Evolutionary conservation across 345 rosid species (phyloP).

Genomic region (Leavenworthia alabamica): DNA sequence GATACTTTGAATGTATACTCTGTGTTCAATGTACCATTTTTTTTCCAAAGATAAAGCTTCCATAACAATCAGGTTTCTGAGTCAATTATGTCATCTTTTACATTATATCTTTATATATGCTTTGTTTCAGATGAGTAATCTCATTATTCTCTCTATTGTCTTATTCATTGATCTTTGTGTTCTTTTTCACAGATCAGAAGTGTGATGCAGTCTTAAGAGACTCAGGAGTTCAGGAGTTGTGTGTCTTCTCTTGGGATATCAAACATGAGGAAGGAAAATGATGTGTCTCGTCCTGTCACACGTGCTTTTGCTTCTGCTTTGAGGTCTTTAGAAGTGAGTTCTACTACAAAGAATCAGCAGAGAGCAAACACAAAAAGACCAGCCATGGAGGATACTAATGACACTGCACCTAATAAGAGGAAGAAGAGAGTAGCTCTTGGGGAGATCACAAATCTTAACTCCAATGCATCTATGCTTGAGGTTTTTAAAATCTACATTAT

Average conservation of each 20-base stretch:
- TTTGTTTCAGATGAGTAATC: neutral
- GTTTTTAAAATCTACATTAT: constrained; percentile 22
- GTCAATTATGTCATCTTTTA: too few relatives aligned
- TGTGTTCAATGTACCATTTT: too few relatives aligned
- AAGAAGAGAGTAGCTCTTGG: constrained; percentile 59
- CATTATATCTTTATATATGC: neutral
- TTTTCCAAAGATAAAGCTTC: too few relatives aligned
- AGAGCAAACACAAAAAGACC: constrained; percentile 47
- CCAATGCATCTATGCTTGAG: constrained; percentile 46
- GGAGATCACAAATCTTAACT: constrained; percentile 66
- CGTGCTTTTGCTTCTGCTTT: constrained; percentile 69
- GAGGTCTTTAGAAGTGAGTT: constrained; percentile 36
- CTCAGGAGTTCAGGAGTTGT: constrained; percentile 23
- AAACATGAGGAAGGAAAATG: constrained; percentile 57
- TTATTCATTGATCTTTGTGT: too few relatives aligned
- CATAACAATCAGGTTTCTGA: too few relatives aligned
- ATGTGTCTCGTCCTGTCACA: constrained; percentile 48
- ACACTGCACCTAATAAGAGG: constrained; percentile 31
- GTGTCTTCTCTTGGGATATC: constrained; percentile 35
- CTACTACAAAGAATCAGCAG: constrained; percentile 33
- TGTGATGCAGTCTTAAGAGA: constrained; percentile 14
- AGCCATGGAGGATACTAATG: constrained; percentile 44
- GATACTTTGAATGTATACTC: too few relatives aligned
- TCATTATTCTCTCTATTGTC: too few relatives aligned
- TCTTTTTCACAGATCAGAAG: constrained; percentile 19